phyloP scores from a whole-genome alignment of 768 basidiomycete genomes.

The Amanita pseudoporphyria region DNA sequence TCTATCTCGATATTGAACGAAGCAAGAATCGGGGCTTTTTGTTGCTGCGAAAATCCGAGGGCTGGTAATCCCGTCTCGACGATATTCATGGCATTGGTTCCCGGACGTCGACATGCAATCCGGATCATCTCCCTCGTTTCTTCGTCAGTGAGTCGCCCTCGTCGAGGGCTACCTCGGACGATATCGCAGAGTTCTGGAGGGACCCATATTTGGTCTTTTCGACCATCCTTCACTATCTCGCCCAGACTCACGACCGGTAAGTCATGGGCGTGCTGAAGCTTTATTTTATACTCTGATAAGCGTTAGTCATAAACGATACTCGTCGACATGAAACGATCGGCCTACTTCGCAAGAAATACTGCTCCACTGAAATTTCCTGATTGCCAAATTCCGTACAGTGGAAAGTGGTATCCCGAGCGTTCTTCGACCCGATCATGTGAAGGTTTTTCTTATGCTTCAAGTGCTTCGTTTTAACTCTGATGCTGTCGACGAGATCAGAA shows the following conservation, averaged over 20 bases:
- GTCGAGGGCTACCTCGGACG: conserved; percentile 44
- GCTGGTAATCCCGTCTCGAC: conserved; percentile 2
- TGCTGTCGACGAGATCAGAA: background rate
- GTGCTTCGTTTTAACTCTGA: conserved; percentile 6
- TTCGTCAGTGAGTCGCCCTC: conserved; percentile 46
- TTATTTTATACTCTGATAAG: conserved; percentile 12
- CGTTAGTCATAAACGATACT: conserved; percentile 34
- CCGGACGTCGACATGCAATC: conserved; percentile 55
- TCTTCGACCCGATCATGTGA: conserved; percentile 2
- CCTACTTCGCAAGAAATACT: conserved; percentile 34
- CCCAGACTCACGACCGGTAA: conserved; percentile 32
- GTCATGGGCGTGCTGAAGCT: conserved; percentile 12
- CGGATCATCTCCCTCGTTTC: conserved; percentile 67
- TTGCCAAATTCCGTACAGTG: conserved; percentile 35
- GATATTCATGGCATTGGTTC: conserved; percentile 11
- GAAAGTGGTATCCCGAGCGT: conserved; percentile 17
- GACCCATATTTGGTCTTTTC: conserved; percentile 22
- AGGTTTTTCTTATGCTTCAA: conserved; percentile 6
- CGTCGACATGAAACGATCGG: conserved; percentile 11
- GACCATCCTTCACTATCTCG: conserved; percentile 44
- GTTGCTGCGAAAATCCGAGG: conserved; percentile 18
- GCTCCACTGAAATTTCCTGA: conserved; percentile 42
- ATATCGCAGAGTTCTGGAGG: conserved; percentile 72
- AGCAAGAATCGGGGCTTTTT: conserved; percentile 25
- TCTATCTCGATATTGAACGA: conserved; percentile 53